Base-by-base conservation (phyloP, 164 flowering plant species). In the Chimonanthus salicifolius region DNA sequence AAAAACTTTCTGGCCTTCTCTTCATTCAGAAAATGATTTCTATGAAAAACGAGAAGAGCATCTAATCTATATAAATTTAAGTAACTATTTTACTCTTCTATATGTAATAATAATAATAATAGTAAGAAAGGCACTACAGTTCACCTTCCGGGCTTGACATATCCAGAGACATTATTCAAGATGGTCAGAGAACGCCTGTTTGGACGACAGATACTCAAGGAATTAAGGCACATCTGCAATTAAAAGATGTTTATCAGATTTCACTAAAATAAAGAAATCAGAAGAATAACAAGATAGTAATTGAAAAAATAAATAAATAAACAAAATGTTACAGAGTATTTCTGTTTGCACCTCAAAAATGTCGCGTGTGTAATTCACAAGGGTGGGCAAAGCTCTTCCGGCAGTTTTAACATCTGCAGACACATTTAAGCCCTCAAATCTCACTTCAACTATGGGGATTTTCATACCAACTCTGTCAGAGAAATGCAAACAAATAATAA, bases 321-420 rank as follows among this genome's bases (percentile, higher is more conserved):
- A 65, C 67, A 64, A 15, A 33, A 15, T 65, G 20, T 10, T 44
- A 50, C 3, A 46, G 2, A 50, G 20, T 13, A 51, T 63, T 1
- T 50, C 0, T 8, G 0, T 7, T 9, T 3, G 0, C 20, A 92
- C 98, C 92, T 94, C 98, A 1, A 87, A 0, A 0, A 58, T 63
- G 71, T 91, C 83, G 50, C 87, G 92, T 66, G 79, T 18, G 68
- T 58, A 85, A 75, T 94, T 94, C 49, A 85, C 69, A 70, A 94
- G 76, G 46, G 97, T 91, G 11, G 98, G 98, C 82, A 94, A 81
- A 58, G 98, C 94, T 84, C 98, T 92, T 13, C 81, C 71, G 0
- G 92, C 97, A 2, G 78, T 67, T 76, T 89, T 83, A 64, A 91
- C 92, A 49, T 92, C 72, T 0, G 97, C 97, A 3, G 67, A 65